Conservation (phyloP, 306 rosid genomes). For the Vicia sativa region DNA sequence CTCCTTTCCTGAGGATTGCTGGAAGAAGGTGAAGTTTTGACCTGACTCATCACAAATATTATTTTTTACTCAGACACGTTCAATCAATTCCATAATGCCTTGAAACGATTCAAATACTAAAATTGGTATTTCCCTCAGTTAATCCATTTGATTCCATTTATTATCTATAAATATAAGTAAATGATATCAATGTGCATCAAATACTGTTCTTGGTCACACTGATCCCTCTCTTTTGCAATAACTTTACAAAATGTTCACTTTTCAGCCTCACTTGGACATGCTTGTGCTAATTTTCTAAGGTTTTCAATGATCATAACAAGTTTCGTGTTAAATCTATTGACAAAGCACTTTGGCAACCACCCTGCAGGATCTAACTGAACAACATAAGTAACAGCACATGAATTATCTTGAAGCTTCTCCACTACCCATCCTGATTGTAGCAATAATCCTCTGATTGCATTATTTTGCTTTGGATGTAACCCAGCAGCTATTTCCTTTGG, state of each 20-base stretch:
- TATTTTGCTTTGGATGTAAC: slow-evolving; percentile 74
- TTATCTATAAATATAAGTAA: slow-evolving; percentile 13
- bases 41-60: neutral
- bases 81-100: too few relatives aligned
- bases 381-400: slow-evolving; percentile 81
- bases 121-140: neutral
- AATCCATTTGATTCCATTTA: slow-evolving; percentile 8
- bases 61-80: too few relatives aligned
- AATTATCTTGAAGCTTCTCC: slow-evolving; percentile 75
- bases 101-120: neutral
- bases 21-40: slow-evolving; percentile 62
- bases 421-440: slow-evolving; percentile 93
- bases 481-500: slow-evolving; percentile 94
- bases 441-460: slow-evolving; percentile 82
- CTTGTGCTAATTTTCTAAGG: slow-evolving; percentile 69
- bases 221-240: neutral
- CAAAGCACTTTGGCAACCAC: slow-evolving; percentile 91
- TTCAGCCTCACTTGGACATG: slow-evolving; percentile 52
- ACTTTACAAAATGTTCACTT: slow-evolving; percentile 42
- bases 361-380: slow-evolving; percentile 97
- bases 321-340: slow-evolving; percentile 74
- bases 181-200: slow-evolving; percentile 1
- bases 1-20: slow-evolving; percentile 79
- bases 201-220: neutral
- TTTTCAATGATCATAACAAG: slow-evolving; percentile 87